Evolutionary conservation across 495 filamentous ascomycete species (phyloP), one percentile per base, ranked within the genome.

Genomic region (Aeminium ludgeri): DNA sequence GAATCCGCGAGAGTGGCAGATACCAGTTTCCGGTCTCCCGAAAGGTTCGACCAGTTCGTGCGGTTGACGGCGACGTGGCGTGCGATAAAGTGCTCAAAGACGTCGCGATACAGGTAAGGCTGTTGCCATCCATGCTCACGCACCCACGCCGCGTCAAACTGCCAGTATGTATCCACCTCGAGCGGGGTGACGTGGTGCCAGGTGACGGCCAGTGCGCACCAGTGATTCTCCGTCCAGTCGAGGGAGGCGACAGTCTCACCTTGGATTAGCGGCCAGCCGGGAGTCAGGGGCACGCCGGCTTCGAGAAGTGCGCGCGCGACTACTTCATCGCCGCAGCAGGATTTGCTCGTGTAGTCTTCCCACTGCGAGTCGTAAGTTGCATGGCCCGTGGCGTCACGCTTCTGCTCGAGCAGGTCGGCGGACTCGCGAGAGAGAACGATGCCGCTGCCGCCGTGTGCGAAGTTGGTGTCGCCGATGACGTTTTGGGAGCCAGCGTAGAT

Each of bases 301-400:
- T 77, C 70, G 20, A 64, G 59, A 33, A 83, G 53, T 1, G 72
- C 71, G 38, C 69, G 59, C 20, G 68, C 67, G 29, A 83, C 60
- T 3, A 82, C 62, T 42, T 71, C 69, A 52, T 84, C 80, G 2
- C 80, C 80, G 33, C 76, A 82, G 63, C 78, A 83, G 36, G 73
- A 66, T 7, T 48, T 44, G 40, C 65, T 61, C 0, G 72, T 73
- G 34, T 57, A 64, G n/a, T 55, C 48, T 51, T 82, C 72, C 68
- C 31, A 74, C 50, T 10, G 59, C 57, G 3, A 59, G 43, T 50
- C 63, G 64, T 27, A 66, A 55, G 35, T 63, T 50, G 45, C 72
- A 17, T 38, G 32, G 27, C 48, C 48, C 31, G 37, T 23, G 10
- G 13, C 5, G 7, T 38, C 16, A 2, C 48, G 31, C 2, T 31